phyloP scores from a whole-genome alignment of 2,329 filamentous ascomycete species.

The Arthroderma sp. region DNA sequence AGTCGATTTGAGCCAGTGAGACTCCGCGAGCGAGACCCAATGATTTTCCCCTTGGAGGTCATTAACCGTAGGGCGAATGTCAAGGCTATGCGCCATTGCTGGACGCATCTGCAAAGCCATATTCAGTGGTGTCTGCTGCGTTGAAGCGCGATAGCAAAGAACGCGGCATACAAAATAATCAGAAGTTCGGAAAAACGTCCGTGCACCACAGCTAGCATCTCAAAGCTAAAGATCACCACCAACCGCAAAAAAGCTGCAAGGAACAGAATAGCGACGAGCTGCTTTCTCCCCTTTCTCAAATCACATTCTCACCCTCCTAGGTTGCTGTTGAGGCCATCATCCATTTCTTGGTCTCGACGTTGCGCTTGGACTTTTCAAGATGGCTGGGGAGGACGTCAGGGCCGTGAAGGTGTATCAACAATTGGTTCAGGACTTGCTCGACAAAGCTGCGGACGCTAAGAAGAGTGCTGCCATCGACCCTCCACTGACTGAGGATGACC shows the following conservation, averaged over 20 bases:
- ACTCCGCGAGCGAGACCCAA: slow-evolving; percentile 59
- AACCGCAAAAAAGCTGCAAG: no score
- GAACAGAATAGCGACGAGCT: no score
- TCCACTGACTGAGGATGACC: slow-evolving; percentile 55
- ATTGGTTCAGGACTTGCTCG: slow-evolving; percentile 46
- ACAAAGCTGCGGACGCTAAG: slow-evolving; percentile 47
- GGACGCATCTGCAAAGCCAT: slow-evolving; percentile 30
- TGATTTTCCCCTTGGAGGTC: slow-evolving; percentile 30
- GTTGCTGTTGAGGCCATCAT: no score
- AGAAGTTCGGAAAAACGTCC: no score
- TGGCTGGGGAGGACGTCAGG: slow-evolving; percentile 22
- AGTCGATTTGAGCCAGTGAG: slow-evolving; percentile 65
- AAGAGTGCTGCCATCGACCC: slow-evolving; percentile 53
- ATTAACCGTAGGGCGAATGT: slow-evolving; percentile 29
- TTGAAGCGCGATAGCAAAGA: no score
- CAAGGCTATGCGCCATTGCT: slow-evolving; percentile 46
- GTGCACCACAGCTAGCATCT: no score
- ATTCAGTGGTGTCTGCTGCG: slow-evolving; percentile 6
- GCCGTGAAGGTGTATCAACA: slow-evolving; percentile 33
- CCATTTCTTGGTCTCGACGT: background rate
- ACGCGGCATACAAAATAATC: no score
- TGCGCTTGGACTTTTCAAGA: slow-evolving; percentile 10
- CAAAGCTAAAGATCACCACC: no score
- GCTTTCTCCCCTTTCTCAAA: no score
- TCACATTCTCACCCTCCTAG: no score